Percentiles rank a stretch among this genome's conserved stretches.
phyloP scores from a whole-genome alignment of 2,329 filamentous ascomycete genomes.

The Cladophialophora yegresii region DNA sequence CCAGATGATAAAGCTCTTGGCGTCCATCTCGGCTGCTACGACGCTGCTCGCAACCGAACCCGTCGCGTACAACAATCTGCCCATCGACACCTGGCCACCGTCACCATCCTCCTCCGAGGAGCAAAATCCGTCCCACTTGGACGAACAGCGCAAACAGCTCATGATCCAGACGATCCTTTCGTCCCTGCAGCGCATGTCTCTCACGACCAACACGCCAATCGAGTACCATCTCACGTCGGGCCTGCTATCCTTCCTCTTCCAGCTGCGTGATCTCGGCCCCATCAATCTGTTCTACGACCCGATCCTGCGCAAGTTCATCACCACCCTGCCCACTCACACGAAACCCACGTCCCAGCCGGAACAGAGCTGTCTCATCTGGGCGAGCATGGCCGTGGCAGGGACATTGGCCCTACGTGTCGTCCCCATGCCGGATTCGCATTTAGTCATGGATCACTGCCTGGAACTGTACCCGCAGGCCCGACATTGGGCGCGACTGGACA shows the following conservation, averaged over 20 bases:
- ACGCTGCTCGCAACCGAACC: conserved; percentile 8
- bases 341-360: conserved; percentile 19
- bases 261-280: conserved; percentile 26
- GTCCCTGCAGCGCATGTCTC: conserved; percentile 33
- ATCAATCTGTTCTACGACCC: conserved; percentile 35
- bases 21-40: conserved; percentile 23
- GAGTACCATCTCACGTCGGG: conserved; percentile 30
- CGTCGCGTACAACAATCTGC: conserved; percentile 4
- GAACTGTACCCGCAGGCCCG: conserved; percentile 24
- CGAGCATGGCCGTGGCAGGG: conserved; percentile 30
- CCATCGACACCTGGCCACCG: not conserved
- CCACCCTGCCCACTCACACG: conserved; percentile 23
- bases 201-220: conserved; percentile 19
- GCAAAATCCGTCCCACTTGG: not conserved
- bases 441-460: conserved; percentile 28
- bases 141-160: conserved; percentile 18
- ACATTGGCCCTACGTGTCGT: conserved; percentile 25
- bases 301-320: conserved; percentile 31
- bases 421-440: conserved; percentile 28
- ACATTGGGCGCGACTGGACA: conserved; percentile 27
- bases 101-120: not conserved
- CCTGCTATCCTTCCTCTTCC: conserved; percentile 30
- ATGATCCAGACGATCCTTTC: conserved; percentile 30
- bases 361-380: conserved; percentile 29
- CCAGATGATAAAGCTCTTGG: conserved; percentile 32